Evolutionary conservation across 192 early-diverging fungal species (phyloP).

Genomic region (Backusella morwellensis): DNA sequence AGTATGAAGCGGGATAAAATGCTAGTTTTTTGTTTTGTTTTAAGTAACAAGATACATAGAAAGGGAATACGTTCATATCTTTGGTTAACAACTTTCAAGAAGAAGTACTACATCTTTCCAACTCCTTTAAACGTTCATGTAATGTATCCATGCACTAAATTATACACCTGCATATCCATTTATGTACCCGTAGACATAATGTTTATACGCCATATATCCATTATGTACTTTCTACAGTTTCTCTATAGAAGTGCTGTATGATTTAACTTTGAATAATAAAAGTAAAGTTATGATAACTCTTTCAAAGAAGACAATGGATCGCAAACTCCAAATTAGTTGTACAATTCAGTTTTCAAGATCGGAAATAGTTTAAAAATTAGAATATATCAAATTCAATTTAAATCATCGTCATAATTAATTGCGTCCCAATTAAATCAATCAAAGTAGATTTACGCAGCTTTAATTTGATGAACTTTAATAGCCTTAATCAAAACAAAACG

Average conservation of each 20-base stretch:
- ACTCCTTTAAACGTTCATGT: neutral
- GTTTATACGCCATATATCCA: neutral
- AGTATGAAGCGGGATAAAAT: neutral
- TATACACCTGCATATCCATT: neutral
- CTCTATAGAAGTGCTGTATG: too few species aligned
- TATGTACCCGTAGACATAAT: neutral
- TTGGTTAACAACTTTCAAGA: neutral
- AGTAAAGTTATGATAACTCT: too few species aligned
- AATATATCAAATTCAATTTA: neutral
- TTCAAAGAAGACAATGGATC: too few species aligned
- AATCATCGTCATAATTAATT: neutral
- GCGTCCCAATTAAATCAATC: neutral
- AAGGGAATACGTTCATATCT: neutral
- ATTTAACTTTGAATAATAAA: too few species aligned
- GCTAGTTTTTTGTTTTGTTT: neutral
- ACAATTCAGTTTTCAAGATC: neutral
- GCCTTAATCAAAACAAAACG: neutral
- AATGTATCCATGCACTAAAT: neutral
- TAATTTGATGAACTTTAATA: neutral
- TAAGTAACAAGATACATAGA: too few species aligned
- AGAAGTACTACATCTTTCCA: neutral
- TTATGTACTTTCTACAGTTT: too few species aligned
- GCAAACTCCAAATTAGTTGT: neutral
- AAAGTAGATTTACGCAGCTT: neutral
- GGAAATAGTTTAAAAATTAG: neutral